Percentiles rank a stretch among this genome's conserved stretches.
Conservation (phyloP, 306 rosid species). For the Trifolium subterraneum region DNA sequence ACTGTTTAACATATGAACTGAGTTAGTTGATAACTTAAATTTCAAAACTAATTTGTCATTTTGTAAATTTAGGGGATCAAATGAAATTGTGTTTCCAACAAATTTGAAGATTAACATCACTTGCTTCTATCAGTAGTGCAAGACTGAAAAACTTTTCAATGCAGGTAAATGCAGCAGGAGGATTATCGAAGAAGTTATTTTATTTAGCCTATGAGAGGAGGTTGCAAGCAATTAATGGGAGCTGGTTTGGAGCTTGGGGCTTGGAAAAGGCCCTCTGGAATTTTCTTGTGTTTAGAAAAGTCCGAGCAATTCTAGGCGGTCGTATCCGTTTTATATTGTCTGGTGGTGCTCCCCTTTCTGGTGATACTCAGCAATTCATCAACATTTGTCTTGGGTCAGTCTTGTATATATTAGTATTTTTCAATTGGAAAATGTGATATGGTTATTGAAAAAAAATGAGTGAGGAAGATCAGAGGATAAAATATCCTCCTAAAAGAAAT, state of each 20-base stretch:
- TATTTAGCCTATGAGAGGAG: constrained; percentile 86
- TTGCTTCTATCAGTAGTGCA: background rate
- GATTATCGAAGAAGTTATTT: constrained; percentile 80
- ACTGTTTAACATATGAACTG: background rate
- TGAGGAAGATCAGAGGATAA: background rate
- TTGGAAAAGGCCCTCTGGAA: constrained; percentile 84
- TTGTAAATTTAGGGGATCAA: background rate
- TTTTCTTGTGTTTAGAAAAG: constrained; percentile 81
- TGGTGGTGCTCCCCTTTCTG: constrained; percentile 98
- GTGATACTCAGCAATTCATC: constrained; percentile 93
- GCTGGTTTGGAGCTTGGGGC: constrained; percentile 99
- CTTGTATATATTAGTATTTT: background rate
- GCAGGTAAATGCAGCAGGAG: constrained; percentile 87
- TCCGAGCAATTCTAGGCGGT: constrained; percentile 88
- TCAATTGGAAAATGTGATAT: constrained; percentile 28
- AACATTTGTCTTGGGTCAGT: constrained; percentile 93
- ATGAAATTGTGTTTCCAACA: background rate
- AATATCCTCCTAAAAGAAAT: constrained; percentile 8
- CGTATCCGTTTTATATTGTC: constrained; percentile 78
- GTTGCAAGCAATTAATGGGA: constrained; percentile 79
- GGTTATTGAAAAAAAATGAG: constrained; percentile 22
- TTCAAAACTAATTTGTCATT: background rate
- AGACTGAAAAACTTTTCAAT: constrained; percentile 22
- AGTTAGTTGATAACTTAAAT: background rate
- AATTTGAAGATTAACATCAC: background rate